These are phyloP conservation scores for Yarrowia sp. DNA, from an alignment of 805 yeast species.

Conservation along the genomic window DNA sequence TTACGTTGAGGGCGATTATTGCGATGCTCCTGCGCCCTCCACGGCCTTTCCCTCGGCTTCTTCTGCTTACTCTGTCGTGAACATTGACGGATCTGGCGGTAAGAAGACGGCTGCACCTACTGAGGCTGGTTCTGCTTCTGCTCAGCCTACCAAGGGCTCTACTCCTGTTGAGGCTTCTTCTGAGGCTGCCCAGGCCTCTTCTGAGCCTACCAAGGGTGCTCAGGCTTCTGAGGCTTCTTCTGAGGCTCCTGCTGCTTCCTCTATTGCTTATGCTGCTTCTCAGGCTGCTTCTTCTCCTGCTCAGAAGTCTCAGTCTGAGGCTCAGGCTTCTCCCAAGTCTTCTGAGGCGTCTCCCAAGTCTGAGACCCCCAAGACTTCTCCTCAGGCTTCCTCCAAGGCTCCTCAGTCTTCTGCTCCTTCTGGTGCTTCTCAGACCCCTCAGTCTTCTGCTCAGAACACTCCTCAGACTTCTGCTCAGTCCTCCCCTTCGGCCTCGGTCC, in stretches of 20 bases:
- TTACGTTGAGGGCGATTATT: conserved; percentile 29
- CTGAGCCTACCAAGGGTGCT: no score
- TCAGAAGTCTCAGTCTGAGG: neutral
- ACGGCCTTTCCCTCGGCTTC: conserved; percentile 29
- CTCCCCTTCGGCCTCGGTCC: neutral
- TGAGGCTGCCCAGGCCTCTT: neutral
- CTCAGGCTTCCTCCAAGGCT: neutral
- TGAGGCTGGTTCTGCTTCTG: no score
- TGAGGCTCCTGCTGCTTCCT: neutral
- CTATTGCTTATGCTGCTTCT: neutral
- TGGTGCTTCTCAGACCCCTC: neutral
- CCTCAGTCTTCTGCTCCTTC: neutral
- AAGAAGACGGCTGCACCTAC: neutral
- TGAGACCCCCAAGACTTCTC: neutral
- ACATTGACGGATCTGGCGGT: conserved; percentile 31
- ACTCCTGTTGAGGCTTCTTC: no score
- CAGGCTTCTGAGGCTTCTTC: neutral
- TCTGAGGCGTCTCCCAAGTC: neutral
- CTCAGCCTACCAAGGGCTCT: no score
- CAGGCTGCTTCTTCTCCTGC: neutral
- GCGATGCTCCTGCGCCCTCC: conserved; percentile 27
- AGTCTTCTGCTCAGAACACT: neutral
- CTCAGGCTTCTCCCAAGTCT: conserved; percentile 1
- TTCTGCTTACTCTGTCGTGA: conserved; percentile 32
- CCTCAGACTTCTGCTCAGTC: neutral